Base-by-base conservation (phyloP, 2,329 filamentous ascomycete species). In the Diaporthe ampelina region DNA sequence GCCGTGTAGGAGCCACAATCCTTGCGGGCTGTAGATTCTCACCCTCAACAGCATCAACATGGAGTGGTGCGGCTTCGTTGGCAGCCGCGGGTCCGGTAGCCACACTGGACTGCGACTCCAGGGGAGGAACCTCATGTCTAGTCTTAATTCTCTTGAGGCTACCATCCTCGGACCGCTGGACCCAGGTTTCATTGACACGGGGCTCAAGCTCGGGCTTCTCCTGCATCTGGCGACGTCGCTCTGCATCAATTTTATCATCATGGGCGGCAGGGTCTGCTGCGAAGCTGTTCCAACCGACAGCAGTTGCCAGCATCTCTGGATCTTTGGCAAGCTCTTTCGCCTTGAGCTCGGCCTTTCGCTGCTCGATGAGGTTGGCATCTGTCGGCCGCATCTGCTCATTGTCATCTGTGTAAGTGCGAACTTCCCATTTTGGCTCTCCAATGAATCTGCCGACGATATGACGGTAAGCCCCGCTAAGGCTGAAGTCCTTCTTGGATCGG, bases 301-400 rank as follows among this genome's bases (percentile, higher is more conserved):
- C 56, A 15, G 68, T 26, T 3, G 70, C 77, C 37, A 76, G 77
- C 65, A 77, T 79, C 32, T 76, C 79, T 56, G 79, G 77, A 56
- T 79, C 75, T 32, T 72, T 75, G 74, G 65, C 76, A 68, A 58
- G 72, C 24, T 76, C 75, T 21, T 73, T 74, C 40, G 73, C 70
- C 72, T 79, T 80, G 75, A 79, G 77, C 59, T 78, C 76, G 1
- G 79, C 77, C 73, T 84, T 83, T 45, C 84, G 82, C 48, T 84
- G 84, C 75, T 87, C 86, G 75, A 96, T 84, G 68, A 88, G 85
- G 78, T 98, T 94, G 73, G 97, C 80, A 82, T 99, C 97, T 0
- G 97, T 99, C 75, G 93, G 90, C 4, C 97, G 93, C 84, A 98
- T 92, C 84, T 98, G 95, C 84, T 97, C 92, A 45, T 93, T 90